Evolutionary conservation across 2,329 filamentous ascomycete species (phyloP), one percentile per base, ranked within the genome.

Genomic region (Aquanectria penicillioides): DNA sequence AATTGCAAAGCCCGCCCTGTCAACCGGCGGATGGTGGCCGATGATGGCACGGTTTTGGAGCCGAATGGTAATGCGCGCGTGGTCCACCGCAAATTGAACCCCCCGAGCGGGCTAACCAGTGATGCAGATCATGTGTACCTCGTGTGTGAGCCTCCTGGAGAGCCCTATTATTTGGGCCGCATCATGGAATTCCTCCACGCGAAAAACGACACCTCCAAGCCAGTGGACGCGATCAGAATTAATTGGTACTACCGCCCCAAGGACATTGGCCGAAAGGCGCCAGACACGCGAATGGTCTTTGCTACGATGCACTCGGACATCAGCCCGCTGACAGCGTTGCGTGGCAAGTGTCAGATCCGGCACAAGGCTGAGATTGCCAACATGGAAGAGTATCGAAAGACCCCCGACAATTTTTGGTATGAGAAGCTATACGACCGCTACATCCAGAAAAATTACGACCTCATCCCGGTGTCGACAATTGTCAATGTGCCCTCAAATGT

Each of bases 211-310:
- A 78, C 82, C 29, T 83, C 82, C 52, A 86, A 88, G 58, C 89
- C 91, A 1, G 88, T 99, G 64, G 94, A 97, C 73, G 88, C 92
- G 36, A 78, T 99, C 70, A 90, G 94, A 67, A 91, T 98, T 72
- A 99, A 99, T 79, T 99, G 95, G 95, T 97, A 94, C 78, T 98
- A 98, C 76, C 89, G 95, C 34, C 94, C 95, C 55, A 93, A 95
- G 77, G 95, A 99, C 78, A 97, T 98, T 72, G 92, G 92, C 67
- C 92, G 94, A 68, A 95, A 94, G 79, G 90, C 92, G 68, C 90
- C 91, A 74, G 95, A 99, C 81, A 94, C 92, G 59, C 91, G 95
- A 62, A 83, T 94, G 70, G 88, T 99, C 49, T 97, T 94, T 78
- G 94, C 93, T 62, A 97, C 95, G 25, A 99, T 99, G 95, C 95